phyloP scores from a whole-genome alignment of 139 green algal species.

The Pedinophyceae sp. region DNA sequence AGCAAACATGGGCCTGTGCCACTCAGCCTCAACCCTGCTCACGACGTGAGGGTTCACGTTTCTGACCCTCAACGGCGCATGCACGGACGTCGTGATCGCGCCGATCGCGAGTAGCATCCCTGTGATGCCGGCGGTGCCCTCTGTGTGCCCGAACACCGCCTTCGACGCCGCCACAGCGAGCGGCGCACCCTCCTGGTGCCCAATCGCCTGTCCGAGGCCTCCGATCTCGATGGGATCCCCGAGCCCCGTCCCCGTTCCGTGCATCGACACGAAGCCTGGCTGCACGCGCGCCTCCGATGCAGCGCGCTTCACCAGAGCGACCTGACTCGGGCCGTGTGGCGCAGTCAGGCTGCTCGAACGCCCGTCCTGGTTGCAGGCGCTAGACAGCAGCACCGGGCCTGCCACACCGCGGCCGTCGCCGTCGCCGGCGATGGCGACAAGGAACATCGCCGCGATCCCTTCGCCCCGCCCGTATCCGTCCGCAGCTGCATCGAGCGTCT shows the following conservation, averaged over 20 bases:
- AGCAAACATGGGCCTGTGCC: no score
- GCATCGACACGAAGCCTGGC: slow-evolving; percentile 2
- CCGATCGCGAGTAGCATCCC: no score
- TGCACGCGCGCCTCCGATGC: background rate
- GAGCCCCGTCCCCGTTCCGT: slow-evolving; percentile 26
- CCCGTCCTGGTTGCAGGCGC: slow-evolving; percentile 46
- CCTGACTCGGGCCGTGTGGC: slow-evolving; percentile 34
- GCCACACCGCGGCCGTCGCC: slow-evolving; percentile 14
- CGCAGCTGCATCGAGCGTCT: slow-evolving; percentile 58
- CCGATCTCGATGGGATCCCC: slow-evolving; percentile 32
- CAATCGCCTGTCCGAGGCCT: slow-evolving; percentile 9
- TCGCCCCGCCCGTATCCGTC: slow-evolving; percentile 75
- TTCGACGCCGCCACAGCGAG: slow-evolving; percentile 41
- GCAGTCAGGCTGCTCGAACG: slow-evolving; percentile 30
- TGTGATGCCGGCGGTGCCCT: slow-evolving; percentile 54
- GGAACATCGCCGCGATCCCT: slow-evolving; percentile 32
- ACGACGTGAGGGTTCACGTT: no score
- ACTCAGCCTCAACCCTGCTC: no score
- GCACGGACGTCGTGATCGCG: slow-evolving; percentile 12
- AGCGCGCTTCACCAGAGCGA: background rate
- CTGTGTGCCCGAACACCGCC: slow-evolving; percentile 61
- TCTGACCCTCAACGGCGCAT: no score
- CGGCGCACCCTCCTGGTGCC: no score
- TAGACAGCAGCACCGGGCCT: slow-evolving; percentile 29
- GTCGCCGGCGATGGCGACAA: slow-evolving; percentile 13